A percentile compares a stretch with the other conserved stretches of the same genome.
These are phyloP conservation scores for Hypomyces rosellus DNA, from an alignment of 2,329 filamentous ascomycete species.

Conservation along the genomic window DNA sequence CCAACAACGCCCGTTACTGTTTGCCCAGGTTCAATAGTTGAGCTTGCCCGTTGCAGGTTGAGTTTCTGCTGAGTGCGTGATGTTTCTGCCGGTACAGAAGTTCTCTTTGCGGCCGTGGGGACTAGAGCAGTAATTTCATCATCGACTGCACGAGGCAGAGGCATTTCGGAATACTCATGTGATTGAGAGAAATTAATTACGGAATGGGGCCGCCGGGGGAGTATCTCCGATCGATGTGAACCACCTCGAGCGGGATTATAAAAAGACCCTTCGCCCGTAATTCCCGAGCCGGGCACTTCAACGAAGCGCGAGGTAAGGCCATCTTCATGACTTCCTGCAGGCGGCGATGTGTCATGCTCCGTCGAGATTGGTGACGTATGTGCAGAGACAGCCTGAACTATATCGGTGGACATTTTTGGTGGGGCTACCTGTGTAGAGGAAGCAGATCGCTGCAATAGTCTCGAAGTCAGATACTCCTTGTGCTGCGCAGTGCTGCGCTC, in stretches of 20 bases:
- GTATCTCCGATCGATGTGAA: conserved; percentile 27
- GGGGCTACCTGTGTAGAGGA: conserved; percentile 53
- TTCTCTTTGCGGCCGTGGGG: conserved; percentile 35
- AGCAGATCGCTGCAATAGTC: conserved; percentile 57
- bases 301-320: conserved; percentile 56
- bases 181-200: conserved; percentile 29
- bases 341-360: conserved; percentile 21
- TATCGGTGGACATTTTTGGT: conserved; percentile 58
- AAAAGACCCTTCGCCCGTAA: conserved; percentile 47
- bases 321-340: conserved; percentile 32
- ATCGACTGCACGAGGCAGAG: conserved; percentile 21
- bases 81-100: conserved; percentile 42
- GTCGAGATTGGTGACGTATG: conserved; percentile 28
- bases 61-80: conserved; percentile 71
- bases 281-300: conserved; percentile 42
- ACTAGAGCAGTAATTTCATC: conserved; percentile 40
- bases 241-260: conserved; percentile 32
- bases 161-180: conserved; percentile 18
- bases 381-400: conserved; percentile 34
- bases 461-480: conserved; percentile 61
- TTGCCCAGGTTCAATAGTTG: conserved; percentile 61
- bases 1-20: conserved; percentile 28
- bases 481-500: conserved; percentile 37
- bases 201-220: conserved; percentile 36
- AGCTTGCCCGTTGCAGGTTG: conserved; percentile 67